Base-by-base conservation (phyloP, 2,329 filamentous ascomycete genomes). In the Leptodontidium sp. region DNA sequence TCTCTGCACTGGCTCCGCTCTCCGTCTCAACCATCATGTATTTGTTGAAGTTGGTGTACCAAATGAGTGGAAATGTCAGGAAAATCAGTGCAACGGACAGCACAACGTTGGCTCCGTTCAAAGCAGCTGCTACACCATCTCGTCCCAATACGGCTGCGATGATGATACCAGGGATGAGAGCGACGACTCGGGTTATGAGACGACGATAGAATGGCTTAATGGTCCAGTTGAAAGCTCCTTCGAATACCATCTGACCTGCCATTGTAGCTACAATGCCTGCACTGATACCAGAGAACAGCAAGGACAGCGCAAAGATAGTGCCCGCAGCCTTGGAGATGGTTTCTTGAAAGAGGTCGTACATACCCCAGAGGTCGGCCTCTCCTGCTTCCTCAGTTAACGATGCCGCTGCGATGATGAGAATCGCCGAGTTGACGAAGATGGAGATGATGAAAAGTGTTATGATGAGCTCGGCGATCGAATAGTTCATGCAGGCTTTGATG, bases 211-310 rank as follows among this genome's bases (percentile, higher is more conserved):
- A 97, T 0, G 93, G 93, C 70, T 85, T 84, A 49, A 94, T 80
- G 7, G 81, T 87, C 91, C 92, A 94, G 61, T 88, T 87, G 59
- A 97, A 80, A 70, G 93, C 92, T 2, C 93, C 93, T 77, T 97
- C 93, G 73, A 88, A 90, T 26, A 97, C 90, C 88, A 97, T 94
- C 78, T 97, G 93, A 0, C 93, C 93, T 0, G 93, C 88, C 75
- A 97, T 95, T 1, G 93, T 97, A 81, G 93, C 95, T 1, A 96
- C 90, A 45, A 97, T 93, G 6, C 93, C 93, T 0, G 93, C 93
- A 0, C 89, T 92, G 5, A 93, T 86, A 8, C 93, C 93, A 0
- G 91, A 94, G 0, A 97, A 86, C 0, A 97, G 84, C 0, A 97
- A 82, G 0, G 93, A 92, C 1, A 96, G 82, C 0, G 92, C 92